Conservation (phyloP, 1,284 basidiomycete species). For the Ceraceosorus bombacis region DNA sequence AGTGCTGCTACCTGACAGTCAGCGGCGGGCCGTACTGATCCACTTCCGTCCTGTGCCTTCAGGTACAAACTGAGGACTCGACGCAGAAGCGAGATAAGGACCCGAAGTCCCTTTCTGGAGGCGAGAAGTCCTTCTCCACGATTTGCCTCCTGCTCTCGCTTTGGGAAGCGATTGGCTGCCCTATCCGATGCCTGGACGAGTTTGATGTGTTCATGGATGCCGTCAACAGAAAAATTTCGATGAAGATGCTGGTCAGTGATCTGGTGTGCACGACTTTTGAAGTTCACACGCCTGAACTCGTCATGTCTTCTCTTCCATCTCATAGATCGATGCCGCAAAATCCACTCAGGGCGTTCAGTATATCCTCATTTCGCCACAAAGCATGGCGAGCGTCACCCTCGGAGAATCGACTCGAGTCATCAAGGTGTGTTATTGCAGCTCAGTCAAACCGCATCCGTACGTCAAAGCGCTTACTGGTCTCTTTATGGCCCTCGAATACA, state of each 20-base stretch:
- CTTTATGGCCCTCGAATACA: too few species aligned
- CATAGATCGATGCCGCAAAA: conserved; percentile 68
- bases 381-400: background rate
- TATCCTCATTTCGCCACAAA: conserved; percentile 12
- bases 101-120: conserved; percentile 61
- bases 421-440: background rate
- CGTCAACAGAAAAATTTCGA: conserved; percentile 79
- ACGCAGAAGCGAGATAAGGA: conserved; percentile 39
- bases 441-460: too few species aligned
- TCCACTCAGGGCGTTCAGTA: conserved; percentile 66
- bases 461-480: too few species aligned
- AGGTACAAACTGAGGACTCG: conserved; percentile 73
- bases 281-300: conserved; percentile 24
- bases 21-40: background rate
- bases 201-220: conserved; percentile 86
- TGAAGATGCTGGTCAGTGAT: conserved; percentile 65
- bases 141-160: conserved; percentile 84
- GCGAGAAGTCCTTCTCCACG: conserved; percentile 95
- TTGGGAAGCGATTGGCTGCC: conserved; percentile 91
- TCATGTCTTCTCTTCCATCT: background rate
- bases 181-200: conserved; percentile 82
- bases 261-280: background rate
- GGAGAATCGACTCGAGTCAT: background rate
- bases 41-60: background rate
- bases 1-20: background rate